Evolutionary conservation across 73 alveolate species (phyloP), one percentile per base, ranked within the genome.

Genomic region (Diophrys appendiculata): DNA sequence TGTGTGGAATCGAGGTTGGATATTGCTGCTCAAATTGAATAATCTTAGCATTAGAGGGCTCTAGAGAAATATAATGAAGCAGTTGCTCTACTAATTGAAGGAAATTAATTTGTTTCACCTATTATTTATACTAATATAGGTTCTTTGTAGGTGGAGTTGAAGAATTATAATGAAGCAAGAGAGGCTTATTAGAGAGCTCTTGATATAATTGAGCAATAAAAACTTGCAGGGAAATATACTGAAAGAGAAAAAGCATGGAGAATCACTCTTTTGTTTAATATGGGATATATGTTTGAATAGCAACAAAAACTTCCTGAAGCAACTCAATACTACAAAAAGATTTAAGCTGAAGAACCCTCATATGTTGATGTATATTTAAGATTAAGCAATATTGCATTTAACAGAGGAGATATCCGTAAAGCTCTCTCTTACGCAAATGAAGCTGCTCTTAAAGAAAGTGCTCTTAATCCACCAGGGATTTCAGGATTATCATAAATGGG

Each of bases 311-410:
- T 79, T 31, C 82, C 34, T 5, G 80, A 69, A 1, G 88, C 88
- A 18, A 33, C 67, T 29, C 76, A 0, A 0, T 33, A 68, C 35
- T 79, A 71, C 32, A 82, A 83, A 77, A 35, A 69, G 53, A 68
- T 87, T n/a, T 28, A 52, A 18, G 14, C 33, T 31, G 81, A 73
- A 8, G 81, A 73, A 29, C 84, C 91, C 1, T 33, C 72, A 22
- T 87, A 87, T 52, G 55, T 72, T 18, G 94, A 87, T 64, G 94
- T 91, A 2, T 82, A 79, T 55, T 25, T 87, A 29, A 81, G 94
- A 81, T 86, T 82, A 11, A 87, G 82, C 33, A 71, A 56, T 52
- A 33, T 87, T 24, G 85, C 85, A 14, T 72, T 69, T 65, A 53
- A 82, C 53, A 73, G 84, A 76, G 88, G 84, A 29, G 60, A n/a